Percentiles rank a stretch among this genome's conserved stretches.
These are phyloP conservation scores for Puya raimondii DNA, from an alignment of 176 grass and related monocot genomes.

Conservation along the genomic window DNA sequence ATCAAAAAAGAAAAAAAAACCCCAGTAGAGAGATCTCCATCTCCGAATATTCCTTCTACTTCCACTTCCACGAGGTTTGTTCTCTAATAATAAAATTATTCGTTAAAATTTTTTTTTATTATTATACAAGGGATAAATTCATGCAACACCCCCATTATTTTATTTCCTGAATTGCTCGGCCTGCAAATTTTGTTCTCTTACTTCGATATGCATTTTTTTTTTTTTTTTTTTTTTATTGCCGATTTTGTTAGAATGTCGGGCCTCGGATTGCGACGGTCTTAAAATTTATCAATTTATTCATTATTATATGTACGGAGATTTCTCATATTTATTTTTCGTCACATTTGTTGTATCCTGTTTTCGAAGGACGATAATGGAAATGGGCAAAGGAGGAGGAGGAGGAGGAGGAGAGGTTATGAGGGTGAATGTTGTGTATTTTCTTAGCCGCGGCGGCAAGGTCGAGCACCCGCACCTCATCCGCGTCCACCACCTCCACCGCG, in stretches of 20 bases:
- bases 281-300: too few relatives aligned
- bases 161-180: background rate
- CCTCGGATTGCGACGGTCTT: too few relatives aligned
- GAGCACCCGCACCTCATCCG: slow-evolving; percentile 76
- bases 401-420: slow-evolving; percentile 30
- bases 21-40: slow-evolving; percentile 21
- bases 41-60: slow-evolving; percentile 34
- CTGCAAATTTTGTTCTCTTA: background rate
- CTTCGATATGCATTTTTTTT: background rate
- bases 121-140: slow-evolving; percentile 13
- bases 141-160: slow-evolving; percentile 3
- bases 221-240: too few relatives aligned
- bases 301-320: too few relatives aligned
- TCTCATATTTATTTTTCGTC: too few relatives aligned
- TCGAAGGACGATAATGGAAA: too few relatives aligned
- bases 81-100: slow-evolving; percentile 26
- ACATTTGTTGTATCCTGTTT: too few relatives aligned
- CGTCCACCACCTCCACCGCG: slow-evolving; percentile 33
- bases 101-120: background rate
- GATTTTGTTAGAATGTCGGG: too few relatives aligned
- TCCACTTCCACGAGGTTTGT: slow-evolving; percentile 28
- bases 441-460: slow-evolving; percentile 43
- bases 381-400: background rate
- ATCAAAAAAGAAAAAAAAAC: background rate
- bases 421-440: slow-evolving; percentile 62